Conservation (phyloP, 2,329 filamentous ascomycete species). For the Penicillium sp. region DNA sequence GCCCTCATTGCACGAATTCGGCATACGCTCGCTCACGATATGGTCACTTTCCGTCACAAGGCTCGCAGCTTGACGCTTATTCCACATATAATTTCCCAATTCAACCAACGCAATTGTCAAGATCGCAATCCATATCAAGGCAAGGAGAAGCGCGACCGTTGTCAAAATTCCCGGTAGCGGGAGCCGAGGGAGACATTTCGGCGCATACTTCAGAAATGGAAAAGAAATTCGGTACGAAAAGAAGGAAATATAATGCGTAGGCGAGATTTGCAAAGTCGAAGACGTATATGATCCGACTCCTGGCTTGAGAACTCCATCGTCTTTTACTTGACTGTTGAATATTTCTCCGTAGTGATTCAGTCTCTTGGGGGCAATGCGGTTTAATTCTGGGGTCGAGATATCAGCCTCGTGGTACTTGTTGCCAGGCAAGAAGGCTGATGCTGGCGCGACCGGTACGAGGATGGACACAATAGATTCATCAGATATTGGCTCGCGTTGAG, state of each 20-base stretch:
- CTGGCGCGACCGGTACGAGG: constrained; percentile 12
- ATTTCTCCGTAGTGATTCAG: constrained; percentile 5
- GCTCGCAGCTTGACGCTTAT: neutral
- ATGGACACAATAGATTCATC: constrained; percentile 14
- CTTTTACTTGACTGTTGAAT: neutral
- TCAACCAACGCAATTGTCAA: constrained; percentile 24
- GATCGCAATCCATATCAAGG: constrained; percentile 26
- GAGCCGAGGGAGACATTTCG: constrained; percentile 1
- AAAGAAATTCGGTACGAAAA: constrained; percentile 16
- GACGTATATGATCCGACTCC: neutral
- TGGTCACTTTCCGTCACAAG: neutral
- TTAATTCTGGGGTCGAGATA: neutral
- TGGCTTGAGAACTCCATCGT: neutral
- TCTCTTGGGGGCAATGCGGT: neutral
- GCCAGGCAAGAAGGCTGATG: neutral
- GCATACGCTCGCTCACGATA: neutral
- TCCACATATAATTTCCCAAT: constrained; percentile 22
- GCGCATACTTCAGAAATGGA: constrained; percentile 10
- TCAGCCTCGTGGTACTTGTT: neutral
- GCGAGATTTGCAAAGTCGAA: neutral
- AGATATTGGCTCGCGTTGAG: constrained; percentile 2
- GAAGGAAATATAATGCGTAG: constrained; percentile 9
- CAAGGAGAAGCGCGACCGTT: constrained; percentile 20
- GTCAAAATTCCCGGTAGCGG: constrained; percentile 15
- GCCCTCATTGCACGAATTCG: neutral